Evolutionary conservation across 2,329 filamentous ascomycete genomes (phyloP).

Genomic region (Ceratocystiopsis brevicomis): DNA sequence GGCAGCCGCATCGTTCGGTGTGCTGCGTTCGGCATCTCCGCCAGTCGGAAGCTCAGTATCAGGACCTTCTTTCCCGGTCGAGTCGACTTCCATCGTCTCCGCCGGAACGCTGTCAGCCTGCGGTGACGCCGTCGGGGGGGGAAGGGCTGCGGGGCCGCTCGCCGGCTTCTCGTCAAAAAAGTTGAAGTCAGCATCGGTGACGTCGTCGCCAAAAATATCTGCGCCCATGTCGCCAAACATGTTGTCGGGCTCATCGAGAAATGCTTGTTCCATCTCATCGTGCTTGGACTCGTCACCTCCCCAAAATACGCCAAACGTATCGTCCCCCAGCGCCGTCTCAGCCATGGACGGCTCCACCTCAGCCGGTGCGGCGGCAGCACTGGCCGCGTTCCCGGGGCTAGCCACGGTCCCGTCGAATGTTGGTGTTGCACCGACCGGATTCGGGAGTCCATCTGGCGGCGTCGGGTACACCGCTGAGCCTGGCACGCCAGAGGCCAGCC

Average conservation of each 20-base stretch:
- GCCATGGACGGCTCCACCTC: slow-evolving; percentile 20
- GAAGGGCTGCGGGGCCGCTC: too few species aligned
- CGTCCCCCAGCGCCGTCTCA: slow-evolving; percentile 9
- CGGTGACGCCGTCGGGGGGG: too few species aligned
- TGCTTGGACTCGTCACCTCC: slow-evolving; percentile 24
- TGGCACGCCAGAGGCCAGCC: too few species aligned
- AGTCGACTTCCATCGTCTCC: too few species aligned
- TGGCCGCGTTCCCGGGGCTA: slow-evolving; percentile 31
- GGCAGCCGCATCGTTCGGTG: too few species aligned
- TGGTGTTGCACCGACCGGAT: slow-evolving; percentile 31
- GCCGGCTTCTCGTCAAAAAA: slow-evolving; percentile 57
- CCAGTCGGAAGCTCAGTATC: too few species aligned
- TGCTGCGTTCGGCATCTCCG: too few species aligned
- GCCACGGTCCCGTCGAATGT: slow-evolving; percentile 36
- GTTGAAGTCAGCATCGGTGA: slow-evolving; percentile 71
- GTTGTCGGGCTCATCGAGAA: slow-evolving; percentile 30
- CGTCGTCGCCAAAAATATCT: slow-evolving; percentile 53
- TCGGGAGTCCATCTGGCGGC: slow-evolving; percentile 46
- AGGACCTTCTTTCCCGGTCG: too few species aligned
- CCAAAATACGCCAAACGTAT: slow-evolving; percentile 21
- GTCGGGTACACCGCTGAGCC: slow-evolving; percentile 43
- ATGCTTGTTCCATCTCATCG: slow-evolving; percentile 23
- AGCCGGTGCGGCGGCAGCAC: slow-evolving; percentile 12
- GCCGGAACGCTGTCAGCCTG: too few species aligned
- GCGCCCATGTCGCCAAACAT: slow-evolving; percentile 51